Conservation (phyloP, 352 stramenopile species). For the Elongisporangium anandrum region DNA sequence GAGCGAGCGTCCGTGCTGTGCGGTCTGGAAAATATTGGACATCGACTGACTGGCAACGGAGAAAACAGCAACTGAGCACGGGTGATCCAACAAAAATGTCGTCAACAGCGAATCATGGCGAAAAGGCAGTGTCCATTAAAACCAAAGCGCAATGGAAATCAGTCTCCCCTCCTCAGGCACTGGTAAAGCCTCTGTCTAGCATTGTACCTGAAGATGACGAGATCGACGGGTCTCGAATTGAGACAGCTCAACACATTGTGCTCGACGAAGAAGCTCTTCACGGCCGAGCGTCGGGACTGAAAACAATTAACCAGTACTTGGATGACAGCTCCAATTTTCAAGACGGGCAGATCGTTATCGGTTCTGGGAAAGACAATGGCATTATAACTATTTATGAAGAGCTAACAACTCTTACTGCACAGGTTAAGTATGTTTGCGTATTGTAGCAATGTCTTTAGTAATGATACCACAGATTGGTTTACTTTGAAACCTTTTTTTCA, state of each 20-base stretch:
- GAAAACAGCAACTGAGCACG: conserved; percentile 1
- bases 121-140: neutral
- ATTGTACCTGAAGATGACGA: conserved; percentile 47
- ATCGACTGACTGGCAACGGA: conserved; percentile 16
- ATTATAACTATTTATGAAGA: conserved; percentile 20
- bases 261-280: conserved; percentile 50
- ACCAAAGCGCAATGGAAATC: conserved; percentile 7
- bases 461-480: neutral
- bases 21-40: conserved; percentile 25
- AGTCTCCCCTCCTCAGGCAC: conserved; percentile 13
- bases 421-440: conserved; percentile 15
- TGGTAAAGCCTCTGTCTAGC: conserved; percentile 38
- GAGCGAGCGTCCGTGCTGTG: conserved; percentile 8
- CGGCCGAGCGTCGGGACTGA: conserved; percentile 17
- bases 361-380: neutral
- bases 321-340: too few species aligned
- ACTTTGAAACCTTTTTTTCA: neutral
- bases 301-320: conserved; percentile 11
- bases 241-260: conserved; percentile 20
- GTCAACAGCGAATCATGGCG: neutral
- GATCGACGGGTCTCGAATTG: conserved; percentile 32
- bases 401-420: conserved; percentile 13
- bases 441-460: neutral
- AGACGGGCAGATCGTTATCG: neutral
- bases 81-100: neutral